Evolutionary conservation across 108 stramenopile genomes (phyloP).

Genomic region (Nitzschia palea): DNA sequence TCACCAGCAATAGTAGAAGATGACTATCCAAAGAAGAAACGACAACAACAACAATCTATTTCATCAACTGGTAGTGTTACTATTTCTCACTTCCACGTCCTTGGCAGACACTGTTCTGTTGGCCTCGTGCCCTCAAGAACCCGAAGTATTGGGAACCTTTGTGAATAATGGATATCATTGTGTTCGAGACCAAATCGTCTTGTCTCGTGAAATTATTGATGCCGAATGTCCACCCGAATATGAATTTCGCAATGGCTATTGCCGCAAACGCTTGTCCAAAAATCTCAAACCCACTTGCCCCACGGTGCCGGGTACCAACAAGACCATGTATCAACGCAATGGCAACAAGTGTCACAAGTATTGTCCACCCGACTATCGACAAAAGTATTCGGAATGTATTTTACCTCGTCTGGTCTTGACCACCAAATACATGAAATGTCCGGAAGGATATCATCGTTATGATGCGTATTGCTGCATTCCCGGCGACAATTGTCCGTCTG

Average conservation of each 20-base stretch:
- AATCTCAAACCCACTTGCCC: slow-evolving; percentile 16
- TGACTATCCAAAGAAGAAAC: too few species aligned
- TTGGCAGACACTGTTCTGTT: slow-evolving; percentile 7
- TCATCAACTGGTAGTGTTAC: not conserved
- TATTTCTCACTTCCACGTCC: too few species aligned
- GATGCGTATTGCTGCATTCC: slow-evolving; percentile 25
- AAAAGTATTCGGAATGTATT: slow-evolving; percentile 1
- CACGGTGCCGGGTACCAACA: too few species aligned
- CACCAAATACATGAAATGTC: slow-evolving; percentile 24
- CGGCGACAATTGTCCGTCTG: not conserved
- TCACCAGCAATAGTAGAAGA: too few species aligned
- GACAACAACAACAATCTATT: too few species aligned
- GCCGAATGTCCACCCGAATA: slow-evolving; percentile 13
- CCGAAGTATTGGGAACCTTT: slow-evolving; percentile 18
- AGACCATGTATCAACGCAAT: slow-evolving; percentile 12
- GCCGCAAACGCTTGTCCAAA: not conserved
- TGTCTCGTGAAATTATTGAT: slow-evolving; percentile 1
- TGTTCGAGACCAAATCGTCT: slow-evolving; percentile 19
- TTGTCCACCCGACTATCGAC: slow-evolving; percentile 6
- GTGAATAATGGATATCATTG: slow-evolving; percentile 25
- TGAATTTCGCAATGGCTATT: not conserved
- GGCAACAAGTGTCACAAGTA: slow-evolving; percentile 5
- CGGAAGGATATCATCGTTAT: slow-evolving; percentile 10
- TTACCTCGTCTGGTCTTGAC: not conserved
- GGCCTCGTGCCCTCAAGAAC: slow-evolving; percentile 26